Conservation (phyloP, 2,329 filamentous ascomycete genomes). For the Nigrograna mackinnonii region DNA sequence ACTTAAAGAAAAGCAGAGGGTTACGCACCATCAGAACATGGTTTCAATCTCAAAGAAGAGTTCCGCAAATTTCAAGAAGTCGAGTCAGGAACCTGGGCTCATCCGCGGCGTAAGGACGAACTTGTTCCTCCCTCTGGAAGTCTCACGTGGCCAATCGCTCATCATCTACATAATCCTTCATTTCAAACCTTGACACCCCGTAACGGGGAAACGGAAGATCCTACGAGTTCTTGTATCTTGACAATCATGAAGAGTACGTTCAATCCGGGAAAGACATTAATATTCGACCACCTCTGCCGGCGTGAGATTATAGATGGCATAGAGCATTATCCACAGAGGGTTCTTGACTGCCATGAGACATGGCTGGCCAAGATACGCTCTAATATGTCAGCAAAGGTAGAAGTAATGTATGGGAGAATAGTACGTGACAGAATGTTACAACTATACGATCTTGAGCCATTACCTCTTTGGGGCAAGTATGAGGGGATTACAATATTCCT, state of each 20-base stretch:
- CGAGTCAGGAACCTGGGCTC: not conserved
- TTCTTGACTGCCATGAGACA: conserved; percentile 1
- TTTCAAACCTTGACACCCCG: not conserved
- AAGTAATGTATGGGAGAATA: not conserved
- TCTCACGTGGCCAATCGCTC: not conserved
- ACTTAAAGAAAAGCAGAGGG: not conserved
- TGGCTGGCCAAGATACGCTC: not conserved
- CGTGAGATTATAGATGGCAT: not conserved
- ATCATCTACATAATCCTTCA: not conserved
- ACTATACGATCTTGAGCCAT: not conserved
- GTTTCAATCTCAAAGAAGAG: not conserved
- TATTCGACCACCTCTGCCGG: not conserved
- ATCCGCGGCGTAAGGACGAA: not conserved
- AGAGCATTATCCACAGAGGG: not conserved
- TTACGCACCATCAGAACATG: not conserved
- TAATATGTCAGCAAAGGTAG: not conserved
- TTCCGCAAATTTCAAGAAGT: not conserved
- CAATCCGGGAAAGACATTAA: not conserved
- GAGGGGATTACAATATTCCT: not conserved
- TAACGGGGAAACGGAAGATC: not conserved
- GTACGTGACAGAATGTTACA: not conserved
- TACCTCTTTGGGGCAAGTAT: not conserved
- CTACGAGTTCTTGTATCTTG: not conserved
- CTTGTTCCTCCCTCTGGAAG: not conserved
- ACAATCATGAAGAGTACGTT: not conserved